Conservation (phyloP, 2,329 filamentous ascomycete species). For the Venturia pyrina region DNA sequence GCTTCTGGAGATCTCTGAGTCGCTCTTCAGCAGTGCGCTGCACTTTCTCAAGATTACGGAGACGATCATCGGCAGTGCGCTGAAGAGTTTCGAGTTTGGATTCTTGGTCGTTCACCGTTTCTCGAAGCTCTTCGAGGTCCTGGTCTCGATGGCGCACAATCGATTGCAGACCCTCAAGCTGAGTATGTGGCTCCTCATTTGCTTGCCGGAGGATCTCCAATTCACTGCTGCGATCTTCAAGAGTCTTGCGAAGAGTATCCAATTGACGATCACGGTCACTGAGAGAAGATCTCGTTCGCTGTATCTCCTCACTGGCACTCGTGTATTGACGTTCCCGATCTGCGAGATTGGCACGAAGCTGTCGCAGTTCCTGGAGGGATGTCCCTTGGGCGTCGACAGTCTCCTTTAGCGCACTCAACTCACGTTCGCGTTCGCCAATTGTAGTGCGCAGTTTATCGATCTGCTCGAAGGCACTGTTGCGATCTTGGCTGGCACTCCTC, state of each 20-base stretch:
- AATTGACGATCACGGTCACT: slow-evolving; percentile 25
- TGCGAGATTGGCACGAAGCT: slow-evolving; percentile 8
- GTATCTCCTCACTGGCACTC: slow-evolving; percentile 16
- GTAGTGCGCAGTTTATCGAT: slow-evolving; percentile 22
- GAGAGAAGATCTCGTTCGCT: slow-evolving; percentile 21
- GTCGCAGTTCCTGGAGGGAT: slow-evolving; percentile 18
- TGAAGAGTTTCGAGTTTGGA: slow-evolving; percentile 24
- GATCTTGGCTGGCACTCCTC: slow-evolving; percentile 14
- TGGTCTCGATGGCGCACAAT: slow-evolving; percentile 34
- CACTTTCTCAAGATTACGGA: slow-evolving; percentile 28
- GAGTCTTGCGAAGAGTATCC: slow-evolving; percentile 23
- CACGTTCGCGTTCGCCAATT: slow-evolving; percentile 24
- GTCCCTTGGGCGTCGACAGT: slow-evolving; percentile 23
- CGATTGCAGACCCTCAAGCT: slow-evolving; percentile 31
- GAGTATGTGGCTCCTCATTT: slow-evolving; percentile 27
- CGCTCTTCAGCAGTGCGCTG: slow-evolving; percentile 28
- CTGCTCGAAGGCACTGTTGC: slow-evolving; percentile 21
- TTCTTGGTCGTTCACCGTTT: slow-evolving; percentile 27
- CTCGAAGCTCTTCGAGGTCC: slow-evolving; percentile 45
- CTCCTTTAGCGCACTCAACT: slow-evolving; percentile 22
- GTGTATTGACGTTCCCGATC: not conserved
- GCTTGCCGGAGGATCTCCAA: slow-evolving; percentile 24
- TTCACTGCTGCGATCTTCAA: slow-evolving; percentile 28
- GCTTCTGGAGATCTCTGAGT: slow-evolving; percentile 33
- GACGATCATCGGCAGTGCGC: slow-evolving; percentile 25